phyloP scores from a whole-genome alignment of 139 green algal genomes.

The Yamagishiella unicocca region DNA sequence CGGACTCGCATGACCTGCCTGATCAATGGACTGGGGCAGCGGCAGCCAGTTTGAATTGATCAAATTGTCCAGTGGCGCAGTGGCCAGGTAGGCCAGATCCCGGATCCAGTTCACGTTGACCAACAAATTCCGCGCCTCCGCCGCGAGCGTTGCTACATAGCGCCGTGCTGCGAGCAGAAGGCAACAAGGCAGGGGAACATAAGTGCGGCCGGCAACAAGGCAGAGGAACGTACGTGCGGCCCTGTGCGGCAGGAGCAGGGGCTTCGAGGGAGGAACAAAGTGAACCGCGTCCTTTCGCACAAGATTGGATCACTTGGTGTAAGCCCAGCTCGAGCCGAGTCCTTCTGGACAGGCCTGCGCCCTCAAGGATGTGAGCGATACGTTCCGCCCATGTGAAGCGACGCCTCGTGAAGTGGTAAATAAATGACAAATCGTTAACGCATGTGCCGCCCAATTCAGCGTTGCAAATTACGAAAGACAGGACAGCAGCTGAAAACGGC shows the following conservation, averaged over 20 bases:
- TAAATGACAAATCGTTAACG: no score
- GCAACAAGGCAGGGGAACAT: background rate
- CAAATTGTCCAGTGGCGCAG: slow-evolving; percentile 20
- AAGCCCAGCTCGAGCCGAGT: background rate
- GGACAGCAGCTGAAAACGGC: background rate
- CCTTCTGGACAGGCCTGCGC: background rate
- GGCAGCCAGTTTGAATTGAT: slow-evolving; percentile 43
- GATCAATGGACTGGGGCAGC: slow-evolving; percentile 4
- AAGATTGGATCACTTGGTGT: no score
- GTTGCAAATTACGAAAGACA: background rate
- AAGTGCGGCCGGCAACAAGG: background rate
- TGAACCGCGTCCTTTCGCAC: background rate
- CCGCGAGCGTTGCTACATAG: slow-evolving; percentile 29
- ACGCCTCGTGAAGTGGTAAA: no score
- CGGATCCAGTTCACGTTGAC: slow-evolving; percentile 38
- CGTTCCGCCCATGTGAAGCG: background rate
- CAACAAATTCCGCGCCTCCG: background rate
- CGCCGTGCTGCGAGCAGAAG: slow-evolving; percentile 9
- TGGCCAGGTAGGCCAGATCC: slow-evolving; percentile 33
- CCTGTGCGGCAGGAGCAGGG: no score
- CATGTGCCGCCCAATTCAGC: no score
- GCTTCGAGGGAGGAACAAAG: background rate
- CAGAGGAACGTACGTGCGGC: no score
- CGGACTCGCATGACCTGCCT: no score
- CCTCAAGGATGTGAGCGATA: background rate